Conservation (phyloP, 139 green algal species). For the Edaphochlamys debaryana region DNA sequence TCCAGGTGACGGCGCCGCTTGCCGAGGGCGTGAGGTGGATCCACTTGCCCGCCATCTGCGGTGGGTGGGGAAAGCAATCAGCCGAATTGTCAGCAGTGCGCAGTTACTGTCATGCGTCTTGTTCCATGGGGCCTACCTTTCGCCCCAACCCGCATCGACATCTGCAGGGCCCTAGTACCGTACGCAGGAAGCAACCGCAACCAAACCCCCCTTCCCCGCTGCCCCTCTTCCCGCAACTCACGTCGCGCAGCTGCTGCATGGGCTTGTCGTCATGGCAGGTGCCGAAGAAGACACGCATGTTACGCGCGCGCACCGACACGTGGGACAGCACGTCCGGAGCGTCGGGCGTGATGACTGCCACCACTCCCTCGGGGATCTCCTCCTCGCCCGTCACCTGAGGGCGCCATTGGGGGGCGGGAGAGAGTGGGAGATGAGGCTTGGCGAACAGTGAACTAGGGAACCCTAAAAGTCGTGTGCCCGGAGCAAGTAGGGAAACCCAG, state of each 20-base stretch:
- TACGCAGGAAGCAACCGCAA: too few relatives aligned
- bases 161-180: too few relatives aligned
- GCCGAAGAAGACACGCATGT: constrained; percentile 82
- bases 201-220: neutral
- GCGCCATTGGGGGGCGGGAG: too few relatives aligned
- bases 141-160: too few relatives aligned
- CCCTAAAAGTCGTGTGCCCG: neutral
- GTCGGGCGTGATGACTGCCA: constrained; percentile 88
- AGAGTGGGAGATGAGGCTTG: neutral
- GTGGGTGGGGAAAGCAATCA: neutral
- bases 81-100: neutral
- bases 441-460: neutral
- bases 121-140: too few relatives aligned
- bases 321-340: constrained; percentile 93
- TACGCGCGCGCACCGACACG: constrained; percentile 90
- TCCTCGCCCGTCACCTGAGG: constrained; percentile 85
- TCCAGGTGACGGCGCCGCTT: constrained; percentile 81
- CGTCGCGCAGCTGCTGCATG: constrained; percentile 57
- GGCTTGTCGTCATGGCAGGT: constrained; percentile 72
- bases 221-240: constrained; percentile 7
- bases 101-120: too few relatives aligned
- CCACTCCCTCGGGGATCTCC: constrained; percentile 92
- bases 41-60: constrained; percentile 47
- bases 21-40: constrained; percentile 77
- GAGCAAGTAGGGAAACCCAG: neutral